Evolutionary conservation across 495 filamentous ascomycete species (phyloP).

Genomic region (Xylaria cubensis): DNA sequence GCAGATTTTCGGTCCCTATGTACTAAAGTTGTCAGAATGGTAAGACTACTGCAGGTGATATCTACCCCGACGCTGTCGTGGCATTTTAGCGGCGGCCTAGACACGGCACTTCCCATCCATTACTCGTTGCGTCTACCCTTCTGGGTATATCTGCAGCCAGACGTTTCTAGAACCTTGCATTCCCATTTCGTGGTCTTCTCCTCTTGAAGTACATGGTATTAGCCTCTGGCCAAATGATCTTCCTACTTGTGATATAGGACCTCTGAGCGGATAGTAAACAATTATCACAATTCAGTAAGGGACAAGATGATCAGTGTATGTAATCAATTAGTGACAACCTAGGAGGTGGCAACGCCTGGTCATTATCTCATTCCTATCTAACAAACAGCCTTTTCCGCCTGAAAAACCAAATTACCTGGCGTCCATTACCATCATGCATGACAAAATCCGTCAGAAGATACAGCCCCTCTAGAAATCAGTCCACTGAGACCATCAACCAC

Average conservation of each 20-base stretch:
- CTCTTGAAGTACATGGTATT: neutral
- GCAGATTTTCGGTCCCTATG: too few relatives aligned
- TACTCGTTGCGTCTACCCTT: neutral
- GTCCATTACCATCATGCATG: neutral
- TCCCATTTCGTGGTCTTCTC: neutral
- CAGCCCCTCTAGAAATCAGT: neutral
- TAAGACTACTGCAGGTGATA: neutral
- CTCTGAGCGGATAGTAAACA: neutral
- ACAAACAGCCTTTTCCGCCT: neutral
- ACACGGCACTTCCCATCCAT: neutral
- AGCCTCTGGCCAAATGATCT: neutral
- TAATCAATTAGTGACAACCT: neutral
- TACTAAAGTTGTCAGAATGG: neutral
- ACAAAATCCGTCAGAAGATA: neutral
- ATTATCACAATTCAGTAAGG: neutral
- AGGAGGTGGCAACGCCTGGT: neutral
- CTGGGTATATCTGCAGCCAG: neutral
- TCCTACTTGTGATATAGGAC: neutral
- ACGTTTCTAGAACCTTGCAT: neutral
- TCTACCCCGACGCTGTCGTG: neutral
- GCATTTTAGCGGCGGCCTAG: too few relatives aligned
- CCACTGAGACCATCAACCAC: neutral
- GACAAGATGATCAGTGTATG: neutral
- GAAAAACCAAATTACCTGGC: neutral
- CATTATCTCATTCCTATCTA: constrained; percentile 10